Base-by-base conservation (phyloP, 208 protist genomes). In the Leishmania major region DNA sequence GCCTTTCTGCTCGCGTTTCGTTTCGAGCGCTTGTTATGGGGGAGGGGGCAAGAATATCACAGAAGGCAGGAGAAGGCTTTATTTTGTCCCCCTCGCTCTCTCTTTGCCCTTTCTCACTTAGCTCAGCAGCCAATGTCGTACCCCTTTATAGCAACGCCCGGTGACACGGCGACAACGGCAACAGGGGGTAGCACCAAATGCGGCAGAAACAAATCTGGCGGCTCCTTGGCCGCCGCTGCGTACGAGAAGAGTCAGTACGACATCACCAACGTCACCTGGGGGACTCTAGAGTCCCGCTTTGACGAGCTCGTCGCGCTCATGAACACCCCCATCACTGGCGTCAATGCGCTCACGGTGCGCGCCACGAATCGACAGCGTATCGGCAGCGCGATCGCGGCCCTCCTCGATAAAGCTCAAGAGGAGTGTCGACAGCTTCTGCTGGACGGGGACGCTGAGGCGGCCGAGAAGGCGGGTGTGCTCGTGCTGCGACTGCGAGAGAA, bases 401-500 rank as follows among this genome's bases (percentile, higher is more conserved):
- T 98, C 17, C 87, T 98, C 6, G 88, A 95, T 72, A 84, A 87
- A 28, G 93, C 91, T 0, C 93, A 97, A 81, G 89, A 95, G 22
- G 92, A 95, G 66, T 95, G 92, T 47, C 83, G 94, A 19, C 78
- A 86, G 70, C 86, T 98, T 17, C 80, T 98, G 37, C 71, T 94
- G 17, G 81, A 91, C 37, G 95, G 95, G 8, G 89, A 96, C 78
- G 90, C 86, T 7, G 89, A 90, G 59, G 91, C 85, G 15, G 95
- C 95, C n/a, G 90, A 93, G 67, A 92, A 93, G 81, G 89, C 89
- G 17, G 95, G 95, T 10, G 88, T 96, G 49, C 93, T 96, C 81
- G 87, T 93, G 77, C 79, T 98, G 60, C 89, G 87, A 17, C 82
- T 98, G 67, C 91, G 94, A 25, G 95, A 97, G 70, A 64, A 79